Evolutionary conservation across 2,329 filamentous ascomycete genomes (phyloP).

Genomic region (Penicillium hordei): DNA sequence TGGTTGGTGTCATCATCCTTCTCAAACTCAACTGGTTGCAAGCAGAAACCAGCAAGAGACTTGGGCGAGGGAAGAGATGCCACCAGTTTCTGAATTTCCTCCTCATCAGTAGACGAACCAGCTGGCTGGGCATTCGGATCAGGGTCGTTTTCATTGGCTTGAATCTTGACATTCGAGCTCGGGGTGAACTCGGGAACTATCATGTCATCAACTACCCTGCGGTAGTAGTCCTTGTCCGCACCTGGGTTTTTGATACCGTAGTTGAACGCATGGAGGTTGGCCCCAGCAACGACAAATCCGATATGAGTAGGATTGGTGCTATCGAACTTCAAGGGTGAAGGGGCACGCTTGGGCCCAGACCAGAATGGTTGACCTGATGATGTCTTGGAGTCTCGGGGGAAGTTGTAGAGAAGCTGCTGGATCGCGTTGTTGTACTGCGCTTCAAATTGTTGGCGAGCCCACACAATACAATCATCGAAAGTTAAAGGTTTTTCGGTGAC

Average conservation of each 20-base stretch:
- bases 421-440: conserved; percentile 97
- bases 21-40: conserved; percentile 92
- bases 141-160: conserved; percentile 91
- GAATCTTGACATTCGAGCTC: conserved; percentile 89
- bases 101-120: conserved; percentile 65
- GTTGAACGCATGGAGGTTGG: conserved; percentile 95
- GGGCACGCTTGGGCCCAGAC: conserved; percentile 97
- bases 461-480: conserved; percentile 95
- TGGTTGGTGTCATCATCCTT: conserved; percentile 98
- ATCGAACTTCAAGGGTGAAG: conserved; percentile 87
- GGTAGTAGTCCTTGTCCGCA: conserved; percentile 68
- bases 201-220: conserved; percentile 81
- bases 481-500: conserved; percentile 87
- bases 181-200: conserved; percentile 95
- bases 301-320: conserved; percentile 81
- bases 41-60: conserved; percentile 80
- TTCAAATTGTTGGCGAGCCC: conserved; percentile 92
- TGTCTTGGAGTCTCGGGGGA: conserved; percentile 89
- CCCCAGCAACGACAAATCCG: conserved; percentile 80
- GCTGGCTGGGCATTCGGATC: conserved; percentile 73
- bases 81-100: conserved; percentile 72
- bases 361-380: conserved; percentile 90
- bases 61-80: conserved; percentile 74
- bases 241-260: conserved; percentile 90
- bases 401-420: conserved; percentile 92